Evolutionary conservation across 305 asterid species (phyloP), one percentile per base, ranked within the genome.

Genomic region (Withania somnifera): DNA sequence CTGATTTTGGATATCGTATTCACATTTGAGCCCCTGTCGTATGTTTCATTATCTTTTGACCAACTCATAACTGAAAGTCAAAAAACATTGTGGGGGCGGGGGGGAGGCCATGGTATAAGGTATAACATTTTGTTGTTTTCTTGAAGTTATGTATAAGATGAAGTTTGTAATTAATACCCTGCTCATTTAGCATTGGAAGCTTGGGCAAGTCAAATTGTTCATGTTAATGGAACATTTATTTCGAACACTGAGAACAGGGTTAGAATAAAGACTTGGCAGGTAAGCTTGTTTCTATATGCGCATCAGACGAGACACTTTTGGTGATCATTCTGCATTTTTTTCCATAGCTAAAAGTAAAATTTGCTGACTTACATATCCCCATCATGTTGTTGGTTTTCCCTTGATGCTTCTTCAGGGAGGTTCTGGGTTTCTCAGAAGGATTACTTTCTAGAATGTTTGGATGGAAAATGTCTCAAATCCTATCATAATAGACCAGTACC

Each of bases 251-350:
- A 86, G 54, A 93, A 91, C 57, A 97, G 97, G 34, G 89, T 87
- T 61, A 87, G 97, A 89, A 93, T 93, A 88, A 93, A 93, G 86
- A 91, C 97, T 57, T 92, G 97, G 97, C 97, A 93, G 97, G 97
- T 91, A 78, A 83, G 28, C 61, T 10, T 47, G 61, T 51, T 75
- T 50, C 17, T 11, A 50, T 47, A 75, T 75, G 17, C 0, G 5
- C 42, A 73, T 47, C 42, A 17, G 60, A 26, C 26, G 61, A 50
- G 40, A 26, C 60, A 14, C 54, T 47, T 47, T 69, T 69, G 56
- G 20, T 15, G 56, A 45, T 71, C 56, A 71, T 71, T 17, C 51
- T 67, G 76, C 76, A 71, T 14, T 26, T 1, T 24, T 17, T 71
- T 71, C 45, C 79, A 45, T 24, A 17, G 26, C 42, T 26, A 75